phyloP scores from a whole-genome alignment of 2,329 filamentous ascomycete species.

The Ophiobolus disseminans region DNA sequence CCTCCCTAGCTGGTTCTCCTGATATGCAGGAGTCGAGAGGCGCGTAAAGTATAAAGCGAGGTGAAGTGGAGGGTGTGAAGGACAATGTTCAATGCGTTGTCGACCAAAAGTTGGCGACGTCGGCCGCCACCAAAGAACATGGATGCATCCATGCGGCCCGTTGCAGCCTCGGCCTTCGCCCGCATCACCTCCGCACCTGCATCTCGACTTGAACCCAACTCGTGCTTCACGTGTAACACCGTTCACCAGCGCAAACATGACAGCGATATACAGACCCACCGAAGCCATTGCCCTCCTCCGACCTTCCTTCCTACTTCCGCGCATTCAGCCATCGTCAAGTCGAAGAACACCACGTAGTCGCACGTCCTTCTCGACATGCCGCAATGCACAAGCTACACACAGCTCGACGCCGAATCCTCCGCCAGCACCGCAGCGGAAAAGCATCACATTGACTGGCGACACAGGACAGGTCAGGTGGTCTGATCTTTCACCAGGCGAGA shows the following conservation, averaged over 20 bases:
- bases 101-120: conserved; percentile 28
- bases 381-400: conserved; percentile 35
- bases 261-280: conserved; percentile 37
- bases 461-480: conserved; percentile 83
- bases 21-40: not conserved
- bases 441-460: conserved; percentile 85
- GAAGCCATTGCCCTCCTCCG: conserved; percentile 42
- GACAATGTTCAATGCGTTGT: conserved; percentile 24
- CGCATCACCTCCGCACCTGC: conserved; percentile 18
- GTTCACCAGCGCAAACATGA: conserved; percentile 38
- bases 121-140: conserved; percentile 23
- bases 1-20: not conserved
- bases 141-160: no score
- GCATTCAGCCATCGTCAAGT: conserved; percentile 21
- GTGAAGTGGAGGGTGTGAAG: conserved; percentile 2
- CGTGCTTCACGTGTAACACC: conserved; percentile 7
- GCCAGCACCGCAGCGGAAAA: conserved; percentile 64
- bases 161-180: conserved; percentile 24
- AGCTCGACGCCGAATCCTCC: conserved; percentile 30
- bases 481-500: conserved; percentile 76
- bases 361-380: conserved; percentile 36
- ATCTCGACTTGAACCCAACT: no score
- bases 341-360: conserved; percentile 15
- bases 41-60: conserved; percentile 4
- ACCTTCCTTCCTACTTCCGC: conserved; percentile 30